Conservation (phyloP, 139 green algal genomes). For the Eudorina sp. region DNA sequence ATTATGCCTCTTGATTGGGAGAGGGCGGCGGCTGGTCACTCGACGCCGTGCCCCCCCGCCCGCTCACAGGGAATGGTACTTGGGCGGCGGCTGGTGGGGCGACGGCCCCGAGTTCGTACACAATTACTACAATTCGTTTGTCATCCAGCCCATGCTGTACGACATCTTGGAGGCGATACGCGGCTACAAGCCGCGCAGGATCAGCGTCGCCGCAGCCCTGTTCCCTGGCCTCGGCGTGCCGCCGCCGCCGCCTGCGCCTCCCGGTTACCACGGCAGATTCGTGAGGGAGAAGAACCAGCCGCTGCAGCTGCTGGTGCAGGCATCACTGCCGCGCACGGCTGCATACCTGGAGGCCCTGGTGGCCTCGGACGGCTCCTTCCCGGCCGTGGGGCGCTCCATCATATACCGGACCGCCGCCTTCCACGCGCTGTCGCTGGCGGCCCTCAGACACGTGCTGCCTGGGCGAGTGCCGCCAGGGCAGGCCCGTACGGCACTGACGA, state of each 20-base stretch:
- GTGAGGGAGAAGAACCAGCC: no score
- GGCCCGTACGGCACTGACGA: neutral
- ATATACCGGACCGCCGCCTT: neutral
- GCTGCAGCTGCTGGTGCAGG: no score
- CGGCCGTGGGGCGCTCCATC: neutral
- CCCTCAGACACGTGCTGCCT: neutral
- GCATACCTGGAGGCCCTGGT: neutral
- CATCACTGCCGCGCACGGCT: neutral
- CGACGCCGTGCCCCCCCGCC: no score
- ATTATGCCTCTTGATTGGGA: no score
- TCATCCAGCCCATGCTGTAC: conserved; percentile 6
- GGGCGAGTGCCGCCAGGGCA: neutral
- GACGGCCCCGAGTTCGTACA: neutral
- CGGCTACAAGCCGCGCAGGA: no score
- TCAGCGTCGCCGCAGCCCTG: no score
- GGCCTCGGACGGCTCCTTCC: neutral
- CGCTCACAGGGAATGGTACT: neutral
- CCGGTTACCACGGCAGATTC: no score
- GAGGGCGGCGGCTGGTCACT: no score
- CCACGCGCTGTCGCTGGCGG: neutral
- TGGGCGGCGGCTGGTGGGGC: neutral
- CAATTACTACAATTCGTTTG: conserved; percentile 17
- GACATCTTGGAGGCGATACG: neutral
- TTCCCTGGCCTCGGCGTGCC: no score
- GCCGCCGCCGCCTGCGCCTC: no score